These are phyloP conservation scores for Klebsormidium nitens DNA, from an alignment of 139 green algal genomes.

Conservation along the genomic window DNA sequence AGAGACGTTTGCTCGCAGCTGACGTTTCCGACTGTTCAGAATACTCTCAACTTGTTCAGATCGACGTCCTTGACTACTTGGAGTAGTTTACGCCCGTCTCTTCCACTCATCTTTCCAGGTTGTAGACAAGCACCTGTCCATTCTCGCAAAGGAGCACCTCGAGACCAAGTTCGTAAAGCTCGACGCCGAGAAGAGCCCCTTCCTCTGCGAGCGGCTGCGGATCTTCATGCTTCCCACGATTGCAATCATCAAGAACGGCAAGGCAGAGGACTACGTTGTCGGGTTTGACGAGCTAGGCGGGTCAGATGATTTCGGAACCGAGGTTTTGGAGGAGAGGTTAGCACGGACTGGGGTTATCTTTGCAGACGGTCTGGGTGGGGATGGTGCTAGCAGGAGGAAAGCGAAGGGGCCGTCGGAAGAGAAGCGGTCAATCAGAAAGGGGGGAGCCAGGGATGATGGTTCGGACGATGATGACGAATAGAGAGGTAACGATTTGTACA, in stretches of 20 bases:
- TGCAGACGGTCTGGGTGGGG: too few species aligned
- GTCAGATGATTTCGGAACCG: constrained; percentile 51
- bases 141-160: constrained; percentile 64
- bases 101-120: constrained; percentile 49
- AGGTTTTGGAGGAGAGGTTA: constrained; percentile 28
- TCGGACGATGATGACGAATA: too few species aligned
- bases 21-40: neutral
- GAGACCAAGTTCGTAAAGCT: constrained; percentile 91
- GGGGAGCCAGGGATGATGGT: too few species aligned
- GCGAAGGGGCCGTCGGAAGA: too few species aligned
- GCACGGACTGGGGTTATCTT: neutral
- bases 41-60: too few species aligned
- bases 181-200: constrained; percentile 92
- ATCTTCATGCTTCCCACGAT: constrained; percentile 94
- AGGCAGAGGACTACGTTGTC: constrained; percentile 73
- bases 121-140: constrained; percentile 75
- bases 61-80: neutral
- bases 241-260: constrained; percentile 81
- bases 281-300: constrained; percentile 68
- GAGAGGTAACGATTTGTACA: too few species aligned
- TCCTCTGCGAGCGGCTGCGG: constrained; percentile 68
- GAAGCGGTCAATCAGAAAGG: too few species aligned
- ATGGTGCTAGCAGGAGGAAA: too few species aligned
- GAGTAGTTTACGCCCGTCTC: neutral
- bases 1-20: neutral